Base-by-base conservation (phyloP, 2,329 filamentous ascomycete species). In the Claviceps pazoutovae region DNA sequence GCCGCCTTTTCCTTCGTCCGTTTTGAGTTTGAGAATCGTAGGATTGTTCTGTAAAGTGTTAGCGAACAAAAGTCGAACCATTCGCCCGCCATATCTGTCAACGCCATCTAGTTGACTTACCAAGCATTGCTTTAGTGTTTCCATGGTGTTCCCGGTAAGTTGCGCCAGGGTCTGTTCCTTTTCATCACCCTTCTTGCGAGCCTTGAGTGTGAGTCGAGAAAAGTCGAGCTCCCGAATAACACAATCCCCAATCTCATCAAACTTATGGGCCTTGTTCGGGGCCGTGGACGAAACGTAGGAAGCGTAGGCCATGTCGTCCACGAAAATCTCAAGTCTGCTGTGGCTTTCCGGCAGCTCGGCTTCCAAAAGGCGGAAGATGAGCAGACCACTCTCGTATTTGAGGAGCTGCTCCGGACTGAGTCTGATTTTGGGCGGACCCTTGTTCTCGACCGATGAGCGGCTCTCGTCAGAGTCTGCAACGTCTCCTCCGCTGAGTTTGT, bases 181-280 rank as follows among this genome's bases (percentile, higher is more conserved):
- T 53, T 85, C 78, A 57, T 95, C 85, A 16, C 80, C 75, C 64
- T 89, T 88, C 61, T 91, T 86, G 44, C 88, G 82, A 47, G 96
- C 76, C 53, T 89, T 86, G 57, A 98, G 76, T 0, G 90, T 97
- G 53, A 98, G 81, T 58, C 85, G 86, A 3, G 93, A 98, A 60
- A 96, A 90, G 57, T 98, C 94, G n/a, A 98, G 76, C 67, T 98
- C 93, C 55, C 93, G 88, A 54, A 98, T 86, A 68, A 98, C 89
- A 51, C 89, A 93, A 68, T 98, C 93, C 48, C 91, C 90, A 62
- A 90, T 89, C 68, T 98, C 93, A 59, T 93, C 87, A 66, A 97
- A 88, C 50, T 80, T 86, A 62, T 83, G 78, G 11, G 75, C 71
- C 59, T 76, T 84, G 42, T 75, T 78, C 61, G 80, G 83, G 36